These are phyloP conservation scores for Margaritispora aquatica DNA, from an alignment of 495 filamentous ascomycete genomes.

Conservation along the genomic window DNA sequence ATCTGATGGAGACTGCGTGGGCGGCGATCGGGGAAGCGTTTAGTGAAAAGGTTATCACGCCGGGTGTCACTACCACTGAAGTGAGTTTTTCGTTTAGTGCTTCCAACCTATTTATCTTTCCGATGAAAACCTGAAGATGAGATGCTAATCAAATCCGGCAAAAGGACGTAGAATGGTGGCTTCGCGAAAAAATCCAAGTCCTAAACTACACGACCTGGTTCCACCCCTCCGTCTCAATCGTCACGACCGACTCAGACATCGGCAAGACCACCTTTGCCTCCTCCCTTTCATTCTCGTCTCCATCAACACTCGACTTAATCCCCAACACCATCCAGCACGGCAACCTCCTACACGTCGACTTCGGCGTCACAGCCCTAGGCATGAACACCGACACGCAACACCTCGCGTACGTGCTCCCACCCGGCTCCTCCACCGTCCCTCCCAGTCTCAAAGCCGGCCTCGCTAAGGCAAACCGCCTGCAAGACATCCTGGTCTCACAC, in stretches of 20 bases:
- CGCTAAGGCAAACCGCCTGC: conserved; percentile 35
- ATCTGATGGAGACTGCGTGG: conserved; percentile 41
- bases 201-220: conserved; percentile 46
- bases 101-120: no score
- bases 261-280: not conserved
- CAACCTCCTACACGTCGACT: conserved; percentile 41
- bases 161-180: conserved; percentile 42
- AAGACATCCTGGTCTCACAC: conserved; percentile 37
- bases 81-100: conserved; percentile 21
- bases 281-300: not conserved
- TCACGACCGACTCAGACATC: conserved; percentile 13
- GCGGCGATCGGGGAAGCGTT: conserved; percentile 40
- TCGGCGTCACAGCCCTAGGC: conserved; percentile 39
- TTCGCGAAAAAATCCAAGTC: conserved; percentile 36
- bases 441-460: conserved; percentile 32
- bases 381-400: conserved; percentile 46
- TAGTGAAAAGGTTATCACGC: conserved; percentile 35
- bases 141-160: not conserved
- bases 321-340: conserved; percentile 31
- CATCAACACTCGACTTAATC: conserved; percentile 2
- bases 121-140: no score
- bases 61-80: conserved; percentile 34
- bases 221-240: conserved; percentile 36
- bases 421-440: conserved; percentile 36
- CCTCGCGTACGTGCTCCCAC: conserved; percentile 38